These are phyloP conservation scores for Nepenthes alata DNA, from an alignment of 179 eudicot genomes.

Conservation along the genomic window DNA sequence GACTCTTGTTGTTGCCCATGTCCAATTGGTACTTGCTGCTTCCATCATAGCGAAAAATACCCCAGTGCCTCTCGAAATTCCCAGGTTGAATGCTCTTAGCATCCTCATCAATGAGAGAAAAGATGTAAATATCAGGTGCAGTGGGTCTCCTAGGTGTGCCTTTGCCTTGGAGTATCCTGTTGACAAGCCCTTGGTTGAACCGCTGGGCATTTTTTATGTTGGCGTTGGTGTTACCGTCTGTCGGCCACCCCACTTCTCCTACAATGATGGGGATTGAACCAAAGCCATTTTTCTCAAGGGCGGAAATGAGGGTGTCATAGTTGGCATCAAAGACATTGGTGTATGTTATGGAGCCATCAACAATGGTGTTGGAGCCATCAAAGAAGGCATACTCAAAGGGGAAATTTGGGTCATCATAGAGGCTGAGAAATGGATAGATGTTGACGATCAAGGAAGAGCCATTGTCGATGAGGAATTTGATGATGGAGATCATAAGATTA, in stretches of 20 bases:
- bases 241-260: conserved; percentile 96
- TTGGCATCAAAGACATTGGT: conserved; percentile 90
- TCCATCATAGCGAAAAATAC: conserved; percentile 70
- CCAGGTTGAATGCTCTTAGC: conserved; percentile 79
- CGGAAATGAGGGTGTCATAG: conserved; percentile 70
- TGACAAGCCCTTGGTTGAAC: conserved; percentile 75
- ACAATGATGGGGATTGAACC: conserved; percentile 47
- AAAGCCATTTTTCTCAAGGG: conserved; percentile 73
- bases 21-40: conserved; percentile 43
- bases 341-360: conserved; percentile 69
- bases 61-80: conserved; percentile 95
- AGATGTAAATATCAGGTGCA: conserved; percentile 71
- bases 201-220: conserved; percentile 43
- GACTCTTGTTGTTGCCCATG: conserved; percentile 23
- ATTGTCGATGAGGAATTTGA: conserved; percentile 51
- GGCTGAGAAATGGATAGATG: conserved; percentile 95
- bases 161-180: conserved; percentile 39
- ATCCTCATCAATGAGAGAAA: conserved; percentile 69
- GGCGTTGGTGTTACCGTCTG: conserved; percentile 61
- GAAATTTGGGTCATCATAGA: conserved; percentile 74
- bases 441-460: conserved; percentile 56
- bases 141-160: conserved; percentile 78
- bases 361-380: conserved; percentile 45
- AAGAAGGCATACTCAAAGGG: conserved; percentile 85
- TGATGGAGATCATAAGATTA: conserved; percentile 54